Evolutionary conservation across 768 basidiomycete species (phyloP).

Genomic region (Tylopilus vinaceipallidus): DNA sequence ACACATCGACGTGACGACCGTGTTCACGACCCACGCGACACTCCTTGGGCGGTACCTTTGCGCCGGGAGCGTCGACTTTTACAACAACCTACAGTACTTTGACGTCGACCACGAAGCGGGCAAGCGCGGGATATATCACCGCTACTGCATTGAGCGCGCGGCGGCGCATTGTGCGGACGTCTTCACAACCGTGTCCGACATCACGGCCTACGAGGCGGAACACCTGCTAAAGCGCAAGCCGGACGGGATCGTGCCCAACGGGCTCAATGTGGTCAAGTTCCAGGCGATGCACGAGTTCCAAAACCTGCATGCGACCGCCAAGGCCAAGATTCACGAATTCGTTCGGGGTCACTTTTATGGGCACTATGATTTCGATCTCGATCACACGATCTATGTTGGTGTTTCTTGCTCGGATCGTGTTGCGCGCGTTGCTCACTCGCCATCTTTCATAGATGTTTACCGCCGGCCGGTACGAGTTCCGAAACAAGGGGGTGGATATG

Average conservation of each 20-base stretch:
- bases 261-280: constrained; percentile 98
- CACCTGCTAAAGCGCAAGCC: constrained; percentile 96
- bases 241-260: constrained; percentile 96
- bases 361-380: constrained; percentile 93
- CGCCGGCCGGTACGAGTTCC: constrained; percentile 98
- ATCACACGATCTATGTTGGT: constrained; percentile 82
- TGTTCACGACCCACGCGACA: constrained; percentile 98
- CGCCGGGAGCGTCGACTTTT: constrained; percentile 97
- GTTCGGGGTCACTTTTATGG: constrained; percentile 98
- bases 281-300: constrained; percentile 99
- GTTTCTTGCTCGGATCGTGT: not conserved
- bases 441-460: constrained; percentile 79
- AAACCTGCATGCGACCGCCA: constrained; percentile 87
- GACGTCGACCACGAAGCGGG: constrained; percentile 99
- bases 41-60: constrained; percentile 98
- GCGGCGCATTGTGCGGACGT: constrained; percentile 96
- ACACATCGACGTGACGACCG: constrained; percentile 96
- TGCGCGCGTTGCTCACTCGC: constrained; percentile 5
- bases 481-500: constrained; percentile 99
- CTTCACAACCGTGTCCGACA: constrained; percentile 97
- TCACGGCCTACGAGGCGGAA: constrained; percentile 96
- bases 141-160: constrained; percentile 96
- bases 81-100: constrained; percentile 99
- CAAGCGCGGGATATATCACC: constrained; percentile 97
- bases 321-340: constrained; percentile 99